Evolutionary conservation across 768 basidiomycete genomes (phyloP).

Genomic region (Pholiota molesta): DNA sequence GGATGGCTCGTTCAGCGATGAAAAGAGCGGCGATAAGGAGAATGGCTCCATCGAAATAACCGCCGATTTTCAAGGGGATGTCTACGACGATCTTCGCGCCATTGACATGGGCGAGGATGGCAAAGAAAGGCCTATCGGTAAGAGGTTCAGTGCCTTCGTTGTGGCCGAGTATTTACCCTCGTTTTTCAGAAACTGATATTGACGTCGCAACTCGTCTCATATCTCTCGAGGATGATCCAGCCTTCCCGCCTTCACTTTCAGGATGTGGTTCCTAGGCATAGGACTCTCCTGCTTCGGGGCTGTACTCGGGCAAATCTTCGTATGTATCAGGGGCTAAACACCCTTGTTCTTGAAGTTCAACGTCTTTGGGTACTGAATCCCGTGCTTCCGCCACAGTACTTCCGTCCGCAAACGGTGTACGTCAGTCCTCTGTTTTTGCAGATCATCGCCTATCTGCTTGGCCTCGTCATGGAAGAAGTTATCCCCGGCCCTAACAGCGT

Average conservation of each 20-base stretch:
- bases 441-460: conserved; percentile 55
- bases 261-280: conserved; percentile 59
- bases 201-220: conserved; percentile 53
- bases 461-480: conserved; percentile 44
- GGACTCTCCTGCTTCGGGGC: conserved; percentile 60
- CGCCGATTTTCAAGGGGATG: conserved; percentile 25
- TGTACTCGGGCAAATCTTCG: conserved; percentile 53
- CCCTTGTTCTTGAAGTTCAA: not conserved
- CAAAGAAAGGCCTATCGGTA: conserved; percentile 54
- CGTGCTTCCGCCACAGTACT: conserved; percentile 37
- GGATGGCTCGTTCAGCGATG: conserved; percentile 24
- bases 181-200: conserved; percentile 40
- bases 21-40: conserved; percentile 24
- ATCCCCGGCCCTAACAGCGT: conserved; percentile 37
- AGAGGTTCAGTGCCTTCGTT: not conserved
- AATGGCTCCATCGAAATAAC: conserved; percentile 16
- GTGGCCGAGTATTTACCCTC: not conserved
- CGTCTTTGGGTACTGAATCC: not conserved
- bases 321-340: conserved; percentile 22
- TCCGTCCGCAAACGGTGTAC: conserved; percentile 52
- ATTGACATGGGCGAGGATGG: conserved; percentile 52
- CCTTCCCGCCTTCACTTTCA: conserved; percentile 53
- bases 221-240: conserved; percentile 54
- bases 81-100: conserved; percentile 31
- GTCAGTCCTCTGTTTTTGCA: conserved; percentile 55